phyloP scores from a whole-genome alignment of 176 grass and related monocot species.

The Musa itinerans region DNA sequence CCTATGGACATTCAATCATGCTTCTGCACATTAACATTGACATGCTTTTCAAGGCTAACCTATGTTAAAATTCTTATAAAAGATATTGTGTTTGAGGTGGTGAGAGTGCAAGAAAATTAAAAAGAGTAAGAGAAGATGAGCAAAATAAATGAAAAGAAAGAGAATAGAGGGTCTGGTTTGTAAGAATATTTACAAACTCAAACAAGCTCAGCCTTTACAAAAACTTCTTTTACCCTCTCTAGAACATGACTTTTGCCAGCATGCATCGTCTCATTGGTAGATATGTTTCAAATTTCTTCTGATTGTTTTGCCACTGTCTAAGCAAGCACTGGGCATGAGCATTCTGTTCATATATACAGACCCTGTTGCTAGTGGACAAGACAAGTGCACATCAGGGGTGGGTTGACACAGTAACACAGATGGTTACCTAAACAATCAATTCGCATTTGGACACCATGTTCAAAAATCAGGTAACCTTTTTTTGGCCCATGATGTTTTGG shows the following conservation, averaged over 20 bases:
- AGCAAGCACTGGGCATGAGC: background rate
- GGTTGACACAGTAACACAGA: background rate
- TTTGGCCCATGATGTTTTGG: background rate
- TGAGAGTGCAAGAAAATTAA: background rate
- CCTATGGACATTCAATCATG: background rate
- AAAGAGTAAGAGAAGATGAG: background rate
- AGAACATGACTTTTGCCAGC: background rate
- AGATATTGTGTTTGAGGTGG: background rate
- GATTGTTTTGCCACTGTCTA: background rate
- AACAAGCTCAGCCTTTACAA: background rate
- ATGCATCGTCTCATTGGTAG: background rate
- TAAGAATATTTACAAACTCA: background rate
- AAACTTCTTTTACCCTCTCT: background rate
- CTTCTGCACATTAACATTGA: background rate
- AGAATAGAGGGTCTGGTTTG: no score
- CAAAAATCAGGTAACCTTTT: background rate
- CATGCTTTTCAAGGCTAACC: background rate
- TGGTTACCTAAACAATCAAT: background rate
- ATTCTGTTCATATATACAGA: background rate
- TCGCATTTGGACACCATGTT: no score
- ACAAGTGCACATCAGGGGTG: background rate
- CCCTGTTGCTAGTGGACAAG: background rate
- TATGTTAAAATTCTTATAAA: background rate
- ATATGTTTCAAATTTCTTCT: background rate
- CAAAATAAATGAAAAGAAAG: no score